Conservation (phyloP, 2,329 filamentous ascomycete genomes). For the Paecilomyces variotii region DNA sequence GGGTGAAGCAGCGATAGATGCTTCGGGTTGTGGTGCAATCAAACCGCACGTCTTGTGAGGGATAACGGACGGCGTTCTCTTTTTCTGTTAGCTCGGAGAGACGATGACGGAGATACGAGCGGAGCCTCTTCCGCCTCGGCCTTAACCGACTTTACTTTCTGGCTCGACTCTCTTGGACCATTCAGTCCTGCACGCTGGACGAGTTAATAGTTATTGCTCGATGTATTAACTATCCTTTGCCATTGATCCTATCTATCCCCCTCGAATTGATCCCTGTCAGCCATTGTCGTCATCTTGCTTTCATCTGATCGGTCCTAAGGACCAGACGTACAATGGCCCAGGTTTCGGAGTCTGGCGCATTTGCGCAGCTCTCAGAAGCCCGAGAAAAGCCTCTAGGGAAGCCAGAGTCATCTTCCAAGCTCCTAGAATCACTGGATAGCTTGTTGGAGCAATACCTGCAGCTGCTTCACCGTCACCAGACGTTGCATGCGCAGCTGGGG, state of each 20-base stretch:
- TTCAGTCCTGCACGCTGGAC: neutral
- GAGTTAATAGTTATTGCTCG: neutral
- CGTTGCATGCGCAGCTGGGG: constrained; percentile 29
- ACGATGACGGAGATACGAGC: constrained; percentile 31
- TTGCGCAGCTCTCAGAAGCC: constrained; percentile 23
- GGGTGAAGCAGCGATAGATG: neutral
- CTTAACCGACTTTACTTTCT: neutral
- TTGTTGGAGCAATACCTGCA: constrained; percentile 36
- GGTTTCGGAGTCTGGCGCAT: constrained; percentile 21
- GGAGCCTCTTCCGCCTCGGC: constrained; percentile 10
- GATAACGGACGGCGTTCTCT: constrained; percentile 27
- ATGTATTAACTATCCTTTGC: neutral
- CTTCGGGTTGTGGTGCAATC: neutral
- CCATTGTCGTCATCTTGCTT: neutral
- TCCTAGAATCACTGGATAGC: constrained; percentile 28
- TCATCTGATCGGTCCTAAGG: neutral
- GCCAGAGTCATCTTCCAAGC: constrained; percentile 14
- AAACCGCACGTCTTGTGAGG: constrained; percentile 1
- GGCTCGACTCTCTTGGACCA: constrained; percentile 2
- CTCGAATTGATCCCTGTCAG: neutral
- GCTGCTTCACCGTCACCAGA: constrained; percentile 36
- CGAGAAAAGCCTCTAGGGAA: constrained; percentile 14
- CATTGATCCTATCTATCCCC: neutral
- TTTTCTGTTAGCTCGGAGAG: constrained; percentile 22
- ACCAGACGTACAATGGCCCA: constrained; percentile 18